Evolutionary conservation across 75 land plant species (phyloP).

Genomic region (Picea glauca): DNA sequence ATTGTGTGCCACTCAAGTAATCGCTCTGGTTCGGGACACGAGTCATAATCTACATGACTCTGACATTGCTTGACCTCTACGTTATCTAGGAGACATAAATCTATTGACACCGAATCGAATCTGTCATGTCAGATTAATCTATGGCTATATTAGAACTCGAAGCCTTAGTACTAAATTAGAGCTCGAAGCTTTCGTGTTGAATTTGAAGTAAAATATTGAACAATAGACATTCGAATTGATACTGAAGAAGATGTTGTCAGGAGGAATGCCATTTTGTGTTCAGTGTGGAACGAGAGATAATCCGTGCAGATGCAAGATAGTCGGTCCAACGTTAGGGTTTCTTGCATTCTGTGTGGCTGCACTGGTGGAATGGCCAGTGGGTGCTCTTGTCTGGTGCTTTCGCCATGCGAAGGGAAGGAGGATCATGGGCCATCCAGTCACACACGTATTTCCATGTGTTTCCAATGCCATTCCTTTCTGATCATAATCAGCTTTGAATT

Average conservation of each 20-base stretch:
- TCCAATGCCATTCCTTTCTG: conserved; percentile 46
- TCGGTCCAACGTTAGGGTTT: conserved; percentile 78
- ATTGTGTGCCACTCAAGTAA: no score
- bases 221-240: no score
- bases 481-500: conserved; percentile 2
- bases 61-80: no score
- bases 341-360: conserved; percentile 57
- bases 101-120: no score
- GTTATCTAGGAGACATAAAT: no score
- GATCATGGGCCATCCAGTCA: conserved; percentile 70
- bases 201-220: no score
- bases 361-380: conserved; percentile 67
- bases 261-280: conserved; percentile 47
- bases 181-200: no score
- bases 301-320: conserved; percentile 77
- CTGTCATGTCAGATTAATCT: no score
- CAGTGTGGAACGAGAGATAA: conserved; percentile 67
- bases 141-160: no score
- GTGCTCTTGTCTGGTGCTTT: conserved; percentile 54
- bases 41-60: no score
- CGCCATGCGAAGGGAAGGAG: conserved; percentile 56
- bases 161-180: no score
- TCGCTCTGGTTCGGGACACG: no score
- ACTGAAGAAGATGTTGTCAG: not conserved
- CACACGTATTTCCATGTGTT: conserved; percentile 54